phyloP scores from a whole-genome alignment of 164 flowering plant genomes.

The Vitis labrusca region DNA sequence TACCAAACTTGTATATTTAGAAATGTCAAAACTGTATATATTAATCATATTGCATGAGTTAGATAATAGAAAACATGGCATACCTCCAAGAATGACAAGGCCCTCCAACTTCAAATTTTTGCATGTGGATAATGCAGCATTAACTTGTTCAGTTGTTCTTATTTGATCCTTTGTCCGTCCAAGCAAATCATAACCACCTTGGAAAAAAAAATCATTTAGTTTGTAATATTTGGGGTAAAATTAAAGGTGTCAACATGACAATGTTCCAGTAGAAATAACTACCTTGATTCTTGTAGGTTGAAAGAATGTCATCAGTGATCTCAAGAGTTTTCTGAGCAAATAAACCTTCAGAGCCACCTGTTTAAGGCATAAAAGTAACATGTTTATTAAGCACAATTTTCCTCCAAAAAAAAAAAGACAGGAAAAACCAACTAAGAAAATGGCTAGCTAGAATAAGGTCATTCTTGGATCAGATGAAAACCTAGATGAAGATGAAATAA shows the following conservation, averaged over 20 bases:
- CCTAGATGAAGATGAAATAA: too few species aligned
- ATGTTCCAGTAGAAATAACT: neutral
- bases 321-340: slow-evolving; percentile 92
- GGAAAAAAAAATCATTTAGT: slow-evolving; percentile 11
- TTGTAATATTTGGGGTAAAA: neutral
- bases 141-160: slow-evolving; percentile 96
- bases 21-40: neutral
- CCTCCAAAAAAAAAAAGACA: too few species aligned
- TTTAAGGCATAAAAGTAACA: slow-evolving; percentile 8
- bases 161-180: slow-evolving; percentile 98
- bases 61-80: neutral
- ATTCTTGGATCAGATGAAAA: too few species aligned
- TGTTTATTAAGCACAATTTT: too few species aligned
- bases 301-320: slow-evolving; percentile 76
- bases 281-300: slow-evolving; percentile 97
- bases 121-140: slow-evolving; percentile 85
- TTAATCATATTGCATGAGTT: neutral
- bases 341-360: slow-evolving; percentile 97
- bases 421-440: too few species aligned
- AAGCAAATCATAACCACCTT: slow-evolving; percentile 97
- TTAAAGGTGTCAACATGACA: neutral
- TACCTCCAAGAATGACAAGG: slow-evolving; percentile 97
- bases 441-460: too few species aligned
- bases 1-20: neutral
- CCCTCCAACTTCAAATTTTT: slow-evolving; percentile 82